Evolutionary conservation across 192 early-diverging fungal species (phyloP).

Genomic region (Rhizophagus sp.): DNA sequence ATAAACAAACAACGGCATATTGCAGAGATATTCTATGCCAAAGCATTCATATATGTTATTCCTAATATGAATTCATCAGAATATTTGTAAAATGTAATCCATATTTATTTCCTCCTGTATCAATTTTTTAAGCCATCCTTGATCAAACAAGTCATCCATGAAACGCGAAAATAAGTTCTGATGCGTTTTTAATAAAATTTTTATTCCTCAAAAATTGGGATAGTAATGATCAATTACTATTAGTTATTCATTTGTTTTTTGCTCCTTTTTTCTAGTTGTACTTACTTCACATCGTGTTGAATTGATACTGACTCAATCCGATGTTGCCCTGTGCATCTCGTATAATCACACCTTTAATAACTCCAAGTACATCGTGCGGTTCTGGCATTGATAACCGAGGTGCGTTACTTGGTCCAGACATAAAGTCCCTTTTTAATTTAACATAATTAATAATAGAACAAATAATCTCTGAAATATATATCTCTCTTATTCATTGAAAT

Average conservation of each 20-base stretch:
- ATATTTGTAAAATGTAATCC: neutral
- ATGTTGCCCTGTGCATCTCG: slow-evolving; percentile 61
- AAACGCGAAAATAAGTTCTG: neutral
- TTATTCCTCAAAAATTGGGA: neutral
- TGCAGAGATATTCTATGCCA: neutral
- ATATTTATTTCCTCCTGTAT: neutral
- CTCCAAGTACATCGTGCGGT: slow-evolving; percentile 52
- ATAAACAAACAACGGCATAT: neutral
- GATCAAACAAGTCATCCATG: neutral
- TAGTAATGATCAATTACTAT: neutral
- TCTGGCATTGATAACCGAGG: slow-evolving; percentile 58
- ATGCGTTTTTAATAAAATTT: neutral
- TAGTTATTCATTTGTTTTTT: neutral
- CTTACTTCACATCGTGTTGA: slow-evolving; percentile 34
- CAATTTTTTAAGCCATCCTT: neutral
- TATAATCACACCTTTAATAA: slow-evolving; percentile 55
- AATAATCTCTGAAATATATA: neutral
- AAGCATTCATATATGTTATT: neutral
- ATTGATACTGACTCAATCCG: slow-evolving; percentile 54
- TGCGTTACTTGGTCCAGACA: slow-evolving; percentile 52
- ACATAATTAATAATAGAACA: neutral
- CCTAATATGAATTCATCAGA: neutral
- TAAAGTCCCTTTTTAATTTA: slow-evolving; percentile 40
- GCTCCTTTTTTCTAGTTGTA: slow-evolving; percentile 4
- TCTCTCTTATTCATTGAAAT: neutral